Evolutionary conservation across 768 basidiomycete species (phyloP).

Genomic region (Lactarius tabidus): DNA sequence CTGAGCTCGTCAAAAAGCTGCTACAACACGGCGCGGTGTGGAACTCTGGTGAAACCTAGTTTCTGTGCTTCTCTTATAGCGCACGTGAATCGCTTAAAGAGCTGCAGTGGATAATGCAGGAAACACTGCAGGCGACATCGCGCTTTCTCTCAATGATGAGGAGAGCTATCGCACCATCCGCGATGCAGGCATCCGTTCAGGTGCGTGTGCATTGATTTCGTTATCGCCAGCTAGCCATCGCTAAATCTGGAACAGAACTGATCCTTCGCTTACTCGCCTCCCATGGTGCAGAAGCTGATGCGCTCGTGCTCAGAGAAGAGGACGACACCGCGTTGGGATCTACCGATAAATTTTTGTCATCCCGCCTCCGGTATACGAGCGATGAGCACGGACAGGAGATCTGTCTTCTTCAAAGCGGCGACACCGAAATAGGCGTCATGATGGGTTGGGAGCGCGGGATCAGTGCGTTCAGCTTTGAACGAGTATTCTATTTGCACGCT

Average conservation of each 20-base stretch:
- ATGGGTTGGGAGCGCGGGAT: constrained; percentile 96
- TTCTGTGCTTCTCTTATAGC: constrained; percentile 27
- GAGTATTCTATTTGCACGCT: constrained; percentile 9
- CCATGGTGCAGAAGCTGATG: constrained; percentile 31
- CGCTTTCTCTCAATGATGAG: constrained; percentile 77
- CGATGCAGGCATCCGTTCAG: constrained; percentile 90
- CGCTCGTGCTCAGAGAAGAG: constrained; percentile 43
- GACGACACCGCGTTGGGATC: constrained; percentile 60
- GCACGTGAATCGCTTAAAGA: background rate
- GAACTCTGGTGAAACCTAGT: constrained; percentile 65
- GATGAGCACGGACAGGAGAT: constrained; percentile 80
- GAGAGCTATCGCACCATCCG: constrained; percentile 73
- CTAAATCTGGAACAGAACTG: constrained; percentile 47
- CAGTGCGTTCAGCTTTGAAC: constrained; percentile 42
- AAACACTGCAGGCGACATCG: constrained; percentile 87
- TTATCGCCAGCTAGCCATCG: background rate
- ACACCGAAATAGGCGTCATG: constrained; percentile 93
- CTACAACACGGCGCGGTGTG: constrained; percentile 84
- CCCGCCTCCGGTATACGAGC: constrained; percentile 59
- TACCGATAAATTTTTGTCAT: constrained; percentile 64
- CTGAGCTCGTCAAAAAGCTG: constrained; percentile 58
- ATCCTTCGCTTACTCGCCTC: constrained; percentile 61
- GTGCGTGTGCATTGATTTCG: constrained; percentile 40
- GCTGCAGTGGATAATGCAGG: constrained; percentile 68
- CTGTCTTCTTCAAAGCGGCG: constrained; percentile 60